Evolutionary conservation across 73 alveolate genomes (phyloP), one percentile per base, ranked within the genome.

Genomic region (Paramecium bursaria): DNA sequence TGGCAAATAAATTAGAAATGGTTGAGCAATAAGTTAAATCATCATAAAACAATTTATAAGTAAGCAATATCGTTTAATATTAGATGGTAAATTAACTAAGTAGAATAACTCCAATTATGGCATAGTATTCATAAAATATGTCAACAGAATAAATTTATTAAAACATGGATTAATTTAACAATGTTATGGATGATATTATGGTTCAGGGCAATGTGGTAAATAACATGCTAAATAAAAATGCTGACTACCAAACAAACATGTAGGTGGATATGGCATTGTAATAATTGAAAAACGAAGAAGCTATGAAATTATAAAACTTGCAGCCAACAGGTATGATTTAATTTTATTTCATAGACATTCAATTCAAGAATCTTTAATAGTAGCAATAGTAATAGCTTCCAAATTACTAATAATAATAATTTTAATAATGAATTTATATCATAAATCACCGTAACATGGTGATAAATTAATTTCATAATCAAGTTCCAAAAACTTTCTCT

Each of bases 61-160:
- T 67, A 67, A 25, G 15, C 2, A 35, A 2, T 17, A 4, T 11
- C 22, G 14, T n/a, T 15, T 39, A 39, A 15, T 17, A 5, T 0
- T 67, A 67, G 82, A 67, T 67, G 82, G 44, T 67, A 57, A n/a
- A 19, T 39, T 67, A 67, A 67, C 27, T 67, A 29, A 67, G 44
- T 67, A 47, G 21, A 30, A 47, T 67, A 6, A 67, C 82, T 6
- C 82, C 82, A 35, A 67, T 67, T 33, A 67, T 67, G 82, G 19
- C 33, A 10, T 67, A 67, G 22, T 67, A 67, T 67, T 13, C 25
- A 15, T 25, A 67, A 19, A 31, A 39, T 17, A 67, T 67, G 82
- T 67, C 82, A 39, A 15, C 50, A 30, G 82, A 67, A 67, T 67
- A 67, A 67, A 25, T 67, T 21, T 67, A 67, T 67, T n/a, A 17